A percentile compares a stretch with the other conserved stretches of the same genome.
phyloP scores from a whole-genome alignment of 2,329 filamentous ascomycete species.

The Botryotinia narcissicola region DNA sequence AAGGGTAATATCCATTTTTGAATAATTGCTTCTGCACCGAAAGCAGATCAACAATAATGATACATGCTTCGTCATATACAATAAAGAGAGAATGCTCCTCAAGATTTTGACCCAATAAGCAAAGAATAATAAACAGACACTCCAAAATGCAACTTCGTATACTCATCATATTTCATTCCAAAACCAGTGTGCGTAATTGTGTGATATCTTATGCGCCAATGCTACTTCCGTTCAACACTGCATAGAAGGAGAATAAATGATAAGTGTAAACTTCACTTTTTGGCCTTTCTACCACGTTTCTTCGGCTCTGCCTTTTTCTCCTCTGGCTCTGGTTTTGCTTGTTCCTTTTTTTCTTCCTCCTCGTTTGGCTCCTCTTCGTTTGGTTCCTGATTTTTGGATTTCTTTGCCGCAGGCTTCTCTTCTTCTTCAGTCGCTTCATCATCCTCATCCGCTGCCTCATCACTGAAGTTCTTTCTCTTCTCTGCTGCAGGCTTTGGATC shows the following conservation, averaged over 20 bases:
- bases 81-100: not conserved
- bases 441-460: constrained; percentile 1
- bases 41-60: not conserved
- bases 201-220: not conserved
- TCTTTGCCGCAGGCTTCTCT: constrained; percentile 13
- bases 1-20: not conserved
- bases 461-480: constrained; percentile 8
- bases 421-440: not conserved
- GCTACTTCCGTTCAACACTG: not conserved
- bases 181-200: not conserved
- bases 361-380: not conserved
- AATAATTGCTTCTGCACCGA: not conserved
- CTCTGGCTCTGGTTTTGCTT: not conserved
- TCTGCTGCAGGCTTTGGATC: not conserved
- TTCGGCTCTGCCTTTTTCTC: not conserved
- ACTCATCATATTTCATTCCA: not conserved
- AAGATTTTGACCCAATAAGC: not conserved
- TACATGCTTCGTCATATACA: not conserved
- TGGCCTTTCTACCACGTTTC: constrained; percentile 5
- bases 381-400: not conserved
- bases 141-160: not conserved
- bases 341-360: not conserved
- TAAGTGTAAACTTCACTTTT: constrained; percentile 14
- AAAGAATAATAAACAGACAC: not conserved
- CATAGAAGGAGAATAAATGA: not conserved